Evolutionary conservation across 768 basidiomycete species (phyloP), one percentile per base, ranked within the genome.

Genomic region (Lactifluus piperatus): DNA sequence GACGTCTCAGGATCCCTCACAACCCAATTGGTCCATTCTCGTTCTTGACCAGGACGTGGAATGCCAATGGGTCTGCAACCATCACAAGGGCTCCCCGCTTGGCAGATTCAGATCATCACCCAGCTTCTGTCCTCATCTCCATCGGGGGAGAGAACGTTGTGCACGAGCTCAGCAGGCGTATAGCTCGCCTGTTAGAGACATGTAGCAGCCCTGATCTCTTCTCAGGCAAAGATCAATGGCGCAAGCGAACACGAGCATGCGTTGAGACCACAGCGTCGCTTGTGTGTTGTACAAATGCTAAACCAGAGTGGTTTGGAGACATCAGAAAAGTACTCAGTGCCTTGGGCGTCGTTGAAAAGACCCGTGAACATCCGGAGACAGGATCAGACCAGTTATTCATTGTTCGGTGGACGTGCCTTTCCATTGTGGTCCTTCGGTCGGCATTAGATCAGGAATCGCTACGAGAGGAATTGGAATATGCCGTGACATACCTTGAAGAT

Each of bases 191-290:
- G n/a, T 27, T 59, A 9, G 46, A 54, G 58, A 54, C 58, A 22
- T 59, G 58, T 52, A 43, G 16, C 10, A 20, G 54, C 16, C 37
- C 26, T 20, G 37, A 47, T 14, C 36, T 24, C 27, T 52, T 59
- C 8, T 8, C 36, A 9, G 48, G 24, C 34, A 30, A 54, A 4
- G 48, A 52, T 14, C 20, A 45, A 7, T 52, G 51, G 8, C 58
- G 58, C 34, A 54, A 43, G 26, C 58, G 52, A 4, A 52, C 58
- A 13, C 52, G 52, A 13, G 52, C 59, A 9, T 56, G 54, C 22
- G 16, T 51, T 24, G 26, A 51, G 20, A 44, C 54, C 2, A 26
- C 43, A 6, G 30, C 55, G 7, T 36, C 27, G 11, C 54, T 56
- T 36, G 43, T 51, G 16, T 36, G 43, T 16, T 44, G 10, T 41